Percentiles rank a stretch among this genome's conserved stretches.
phyloP scores from a whole-genome alignment of 2,329 filamentous ascomycete species.

The Stagonosporopsis cucurbitacearum region DNA sequence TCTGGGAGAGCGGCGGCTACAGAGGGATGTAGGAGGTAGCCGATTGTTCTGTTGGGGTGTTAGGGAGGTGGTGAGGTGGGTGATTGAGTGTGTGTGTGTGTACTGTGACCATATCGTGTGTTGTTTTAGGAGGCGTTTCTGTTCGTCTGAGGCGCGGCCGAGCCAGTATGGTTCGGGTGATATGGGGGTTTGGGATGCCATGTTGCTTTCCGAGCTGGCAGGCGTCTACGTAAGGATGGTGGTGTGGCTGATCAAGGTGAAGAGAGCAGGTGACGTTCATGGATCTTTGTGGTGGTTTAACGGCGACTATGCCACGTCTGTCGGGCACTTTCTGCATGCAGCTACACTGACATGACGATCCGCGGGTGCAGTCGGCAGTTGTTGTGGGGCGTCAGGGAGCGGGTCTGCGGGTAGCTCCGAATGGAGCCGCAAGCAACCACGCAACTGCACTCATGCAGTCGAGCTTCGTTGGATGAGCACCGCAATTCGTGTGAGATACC shows the following conservation, averaged over 20 bases:
- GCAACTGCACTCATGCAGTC: neutral
- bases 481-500: neutral
- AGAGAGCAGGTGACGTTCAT: neutral
- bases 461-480: neutral
- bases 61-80: too few relatives aligned
- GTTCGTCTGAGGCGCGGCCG: conserved; percentile 33
- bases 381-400: conserved; percentile 1
- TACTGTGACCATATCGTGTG: conserved; percentile 34
- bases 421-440: neutral
- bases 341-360: conserved; percentile 7
- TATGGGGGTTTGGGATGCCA: neutral
- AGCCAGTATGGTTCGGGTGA: conserved; percentile 38
- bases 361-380: conserved; percentile 5
- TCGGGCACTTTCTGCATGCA: conserved; percentile 8
- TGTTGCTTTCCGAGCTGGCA: neutral
- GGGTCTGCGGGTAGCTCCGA: conserved; percentile 6
- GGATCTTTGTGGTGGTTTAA: neutral
- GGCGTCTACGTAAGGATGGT: neutral
- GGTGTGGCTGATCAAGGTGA: neutral
- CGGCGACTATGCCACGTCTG: conserved; percentile 2
- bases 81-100: too few relatives aligned
- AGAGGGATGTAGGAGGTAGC: conserved; percentile 37
- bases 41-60: conserved; percentile 24
- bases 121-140: conserved; percentile 37
- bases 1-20: conserved; percentile 24